Evolutionary conservation across 2,329 filamentous ascomycete genomes (phyloP).

Genomic region (Daldinia sp.): DNA sequence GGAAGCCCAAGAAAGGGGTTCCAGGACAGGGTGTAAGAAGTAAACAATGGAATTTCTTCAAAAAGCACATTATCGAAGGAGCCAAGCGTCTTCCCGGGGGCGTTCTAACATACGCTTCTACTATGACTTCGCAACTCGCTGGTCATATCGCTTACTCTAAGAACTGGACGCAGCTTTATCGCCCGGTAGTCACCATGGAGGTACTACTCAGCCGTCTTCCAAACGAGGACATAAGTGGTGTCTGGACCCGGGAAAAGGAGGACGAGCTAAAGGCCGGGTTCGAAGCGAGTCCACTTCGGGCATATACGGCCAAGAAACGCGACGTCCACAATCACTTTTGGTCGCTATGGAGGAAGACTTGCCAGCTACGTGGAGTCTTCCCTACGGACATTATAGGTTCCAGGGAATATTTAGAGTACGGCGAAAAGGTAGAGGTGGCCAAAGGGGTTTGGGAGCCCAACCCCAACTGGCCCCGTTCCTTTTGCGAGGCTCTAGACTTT

Average conservation of each 20-base stretch:
- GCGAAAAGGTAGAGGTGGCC: conserved; percentile 3
- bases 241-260: not conserved
- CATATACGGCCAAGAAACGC: not conserved
- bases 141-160: not conserved
- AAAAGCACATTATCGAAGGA: not conserved
- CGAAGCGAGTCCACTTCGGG: not conserved
- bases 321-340: not conserved
- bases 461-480: conserved; percentile 25
- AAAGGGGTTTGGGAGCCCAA: conserved; percentile 17
- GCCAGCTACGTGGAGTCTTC: conserved; percentile 22
- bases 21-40: not conserved
- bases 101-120: not conserved
- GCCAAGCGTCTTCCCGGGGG: not conserved
- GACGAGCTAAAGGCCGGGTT: not conserved
- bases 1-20: not conserved
- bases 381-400: conserved; percentile 26
- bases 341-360: not conserved
- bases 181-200: not conserved
- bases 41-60: not conserved
- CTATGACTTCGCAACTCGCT: not conserved
- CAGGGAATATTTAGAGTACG: conserved; percentile 17
- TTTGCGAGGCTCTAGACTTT: conserved; percentile 9
- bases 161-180: not conserved
- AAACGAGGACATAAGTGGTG: not conserved
- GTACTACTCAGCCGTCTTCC: not conserved